Evolutionary conservation across 2,329 filamentous ascomycete genomes (phyloP).

Genomic region (Claviceps paspali): DNA sequence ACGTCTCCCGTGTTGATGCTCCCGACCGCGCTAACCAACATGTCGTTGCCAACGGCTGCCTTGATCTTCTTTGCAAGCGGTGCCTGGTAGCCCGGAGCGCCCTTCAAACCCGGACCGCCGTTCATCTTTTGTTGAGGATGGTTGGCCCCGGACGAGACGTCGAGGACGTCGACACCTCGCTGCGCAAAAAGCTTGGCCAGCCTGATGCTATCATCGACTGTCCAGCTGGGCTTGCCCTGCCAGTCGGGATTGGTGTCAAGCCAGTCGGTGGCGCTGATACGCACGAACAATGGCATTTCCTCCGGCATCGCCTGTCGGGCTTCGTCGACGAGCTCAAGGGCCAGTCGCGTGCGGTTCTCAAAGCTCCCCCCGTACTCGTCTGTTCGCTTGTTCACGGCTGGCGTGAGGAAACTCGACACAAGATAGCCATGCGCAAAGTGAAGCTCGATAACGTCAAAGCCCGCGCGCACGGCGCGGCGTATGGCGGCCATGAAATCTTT

Average conservation of each 20-base stretch:
- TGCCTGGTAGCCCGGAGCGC: constrained; percentile 53
- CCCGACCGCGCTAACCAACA: constrained; percentile 32
- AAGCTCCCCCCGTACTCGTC: constrained; percentile 35
- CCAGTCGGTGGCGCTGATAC: constrained; percentile 64
- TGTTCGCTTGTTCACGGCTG: constrained; percentile 30
- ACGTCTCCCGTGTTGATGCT: constrained; percentile 27
- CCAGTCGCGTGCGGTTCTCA: constrained; percentile 34
- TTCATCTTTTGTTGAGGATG: constrained; percentile 39
- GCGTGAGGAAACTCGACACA: constrained; percentile 40
- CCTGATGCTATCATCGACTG: constrained; percentile 28
- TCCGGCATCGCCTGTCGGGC: constrained; percentile 48
- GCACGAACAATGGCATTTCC: constrained; percentile 54
- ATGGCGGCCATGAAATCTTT: constrained; percentile 36
- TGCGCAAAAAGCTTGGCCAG: constrained; percentile 57
- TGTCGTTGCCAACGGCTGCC: constrained; percentile 48
- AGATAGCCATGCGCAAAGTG: constrained; percentile 43
- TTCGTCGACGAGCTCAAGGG: constrained; percentile 40
- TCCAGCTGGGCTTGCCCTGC: neutral
- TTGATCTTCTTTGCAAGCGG: constrained; percentile 57
- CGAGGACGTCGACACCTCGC: constrained; percentile 66
- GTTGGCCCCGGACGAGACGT: constrained; percentile 67
- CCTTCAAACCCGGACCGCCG: constrained; percentile 40
- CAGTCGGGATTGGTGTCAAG: constrained; percentile 29
- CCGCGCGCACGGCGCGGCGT: constrained; percentile 41
- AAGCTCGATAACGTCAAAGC: constrained; percentile 24